Conservation (phyloP, 2,329 filamentous ascomycete species). For the Clarireedia sp. region DNA sequence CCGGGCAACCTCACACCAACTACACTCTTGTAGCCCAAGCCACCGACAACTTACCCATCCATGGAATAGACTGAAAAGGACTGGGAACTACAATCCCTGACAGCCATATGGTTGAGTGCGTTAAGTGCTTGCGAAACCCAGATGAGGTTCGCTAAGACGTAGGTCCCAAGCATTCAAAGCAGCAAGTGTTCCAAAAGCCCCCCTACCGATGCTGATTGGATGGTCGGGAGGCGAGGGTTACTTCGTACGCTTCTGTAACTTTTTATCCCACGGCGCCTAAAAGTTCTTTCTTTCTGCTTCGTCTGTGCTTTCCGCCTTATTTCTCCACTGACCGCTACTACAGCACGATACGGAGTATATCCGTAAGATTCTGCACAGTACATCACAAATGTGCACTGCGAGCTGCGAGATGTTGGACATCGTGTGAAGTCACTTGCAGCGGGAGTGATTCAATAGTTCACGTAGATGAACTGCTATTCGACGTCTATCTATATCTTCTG, state of each 20-base stretch:
- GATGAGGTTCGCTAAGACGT: neutral
- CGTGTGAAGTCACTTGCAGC: neutral
- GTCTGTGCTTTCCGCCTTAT: neutral
- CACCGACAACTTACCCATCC: no score
- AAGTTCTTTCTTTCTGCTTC: no score
- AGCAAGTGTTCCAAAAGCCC: conserved; percentile 25
- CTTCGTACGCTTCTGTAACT: neutral
- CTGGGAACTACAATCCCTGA: neutral
- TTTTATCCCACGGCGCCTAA: neutral
- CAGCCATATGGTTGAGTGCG: no score
- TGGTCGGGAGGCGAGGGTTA: conserved; percentile 9
- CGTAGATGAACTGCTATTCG: neutral
- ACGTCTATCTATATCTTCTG: conserved; percentile 1
- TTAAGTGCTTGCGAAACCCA: neutral
- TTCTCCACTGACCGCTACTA: neutral
- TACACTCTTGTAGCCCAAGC: no score
- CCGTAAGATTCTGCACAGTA: neutral
- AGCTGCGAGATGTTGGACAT: no score
- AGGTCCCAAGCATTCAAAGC: conserved; percentile 15
- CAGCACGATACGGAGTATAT: no score
- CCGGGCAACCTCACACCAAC: no score
- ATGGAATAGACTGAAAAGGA: neutral
- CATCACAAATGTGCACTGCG: neutral
- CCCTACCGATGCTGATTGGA: conserved; percentile 17
- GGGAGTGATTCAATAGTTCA: conserved; percentile 4